phyloP scores from a whole-genome alignment of 1,139 yeast species.

The Pichia sp. region DNA sequence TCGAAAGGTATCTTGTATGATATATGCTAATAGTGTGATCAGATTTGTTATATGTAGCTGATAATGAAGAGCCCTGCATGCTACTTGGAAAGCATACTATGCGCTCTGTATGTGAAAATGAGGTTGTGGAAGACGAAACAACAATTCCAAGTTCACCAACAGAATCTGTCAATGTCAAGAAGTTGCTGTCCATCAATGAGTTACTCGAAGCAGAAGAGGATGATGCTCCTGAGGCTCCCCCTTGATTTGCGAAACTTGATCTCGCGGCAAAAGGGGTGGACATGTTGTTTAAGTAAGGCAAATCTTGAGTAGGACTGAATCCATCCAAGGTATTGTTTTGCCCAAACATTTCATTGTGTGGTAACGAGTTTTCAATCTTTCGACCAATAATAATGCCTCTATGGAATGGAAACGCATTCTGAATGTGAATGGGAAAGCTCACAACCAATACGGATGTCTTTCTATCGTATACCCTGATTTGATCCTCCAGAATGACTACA shows the following conservation, averaged over 20 bases:
- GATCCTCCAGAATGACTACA: constrained; percentile 44
- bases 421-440: constrained; percentile 57
- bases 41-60: constrained; percentile 39
- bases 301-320: not conserved
- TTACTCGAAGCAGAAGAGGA: constrained; percentile 7
- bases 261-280: constrained; percentile 6
- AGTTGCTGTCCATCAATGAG: constrained; percentile 25
- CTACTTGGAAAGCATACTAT: constrained; percentile 42
- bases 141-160: constrained; percentile 60
- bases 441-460: constrained; percentile 53
- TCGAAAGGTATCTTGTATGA: constrained; percentile 40
- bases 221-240: too few relatives aligned
- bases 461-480: constrained; percentile 49
- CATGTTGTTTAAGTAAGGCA: constrained; percentile 7
- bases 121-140: constrained; percentile 63
- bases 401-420: constrained; percentile 50
- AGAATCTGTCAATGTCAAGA: constrained; percentile 63
- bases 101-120: constrained; percentile 52
- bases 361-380: constrained; percentile 15
- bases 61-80: constrained; percentile 19
- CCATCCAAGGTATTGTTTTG: not conserved
- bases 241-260: too few relatives aligned
- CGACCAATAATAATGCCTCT: constrained; percentile 42
- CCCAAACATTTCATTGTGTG: too few relatives aligned
- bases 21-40: constrained; percentile 42